Percentiles rank a stretch among this genome's conserved stretches.
Conservation (phyloP, 148 eudicot species). For the Spergularia bocconei region DNA sequence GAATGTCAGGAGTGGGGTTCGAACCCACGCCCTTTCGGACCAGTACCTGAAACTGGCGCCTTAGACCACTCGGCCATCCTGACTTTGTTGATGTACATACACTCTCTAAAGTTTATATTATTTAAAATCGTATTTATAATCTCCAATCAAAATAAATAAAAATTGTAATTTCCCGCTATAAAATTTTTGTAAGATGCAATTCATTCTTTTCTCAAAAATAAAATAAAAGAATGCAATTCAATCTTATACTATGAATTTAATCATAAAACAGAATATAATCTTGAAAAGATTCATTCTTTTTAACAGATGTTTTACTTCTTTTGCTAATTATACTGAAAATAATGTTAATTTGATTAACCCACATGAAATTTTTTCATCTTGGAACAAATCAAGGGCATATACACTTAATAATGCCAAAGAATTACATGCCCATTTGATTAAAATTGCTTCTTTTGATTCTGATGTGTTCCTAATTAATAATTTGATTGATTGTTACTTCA, state of each 20-base stretch:
- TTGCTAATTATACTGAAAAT: slow-evolving; percentile 17
- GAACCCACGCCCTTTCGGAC: slow-evolving; percentile 99
- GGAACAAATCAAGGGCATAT: slow-evolving; percentile 33
- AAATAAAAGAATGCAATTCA: not conserved
- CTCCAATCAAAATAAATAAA: too few species aligned
- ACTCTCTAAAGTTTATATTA: too few species aligned
- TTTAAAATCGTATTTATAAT: too few species aligned
- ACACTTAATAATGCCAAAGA: slow-evolving; percentile 32
- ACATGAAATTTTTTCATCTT: slow-evolving; percentile 31
- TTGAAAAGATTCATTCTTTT: slow-evolving; percentile 21
- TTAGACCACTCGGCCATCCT: slow-evolving; percentile 31
- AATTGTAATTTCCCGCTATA: too few species aligned
- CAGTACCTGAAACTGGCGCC: slow-evolving; percentile 58
- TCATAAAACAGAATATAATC: slow-evolving; percentile 22
- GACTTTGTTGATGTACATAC: not conserved
- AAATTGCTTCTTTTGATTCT: slow-evolving; percentile 18
- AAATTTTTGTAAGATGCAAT: too few species aligned
- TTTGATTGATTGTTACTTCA: slow-evolving; percentile 41
- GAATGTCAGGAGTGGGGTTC: slow-evolving; percentile 63
- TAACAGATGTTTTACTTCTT: slow-evolving; percentile 32
- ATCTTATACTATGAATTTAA: slow-evolving; percentile 31
- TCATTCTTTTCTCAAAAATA: too few species aligned
- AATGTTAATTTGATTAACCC: slow-evolving; percentile 29
- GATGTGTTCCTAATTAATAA: slow-evolving; percentile 40
- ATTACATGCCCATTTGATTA: slow-evolving; percentile 50